A percentile compares a stretch with the other conserved stretches of the same genome.
Evolutionary conservation across 2,329 filamentous ascomycete genomes (phyloP).

Genomic region (Zopfia rhizophila): DNA sequence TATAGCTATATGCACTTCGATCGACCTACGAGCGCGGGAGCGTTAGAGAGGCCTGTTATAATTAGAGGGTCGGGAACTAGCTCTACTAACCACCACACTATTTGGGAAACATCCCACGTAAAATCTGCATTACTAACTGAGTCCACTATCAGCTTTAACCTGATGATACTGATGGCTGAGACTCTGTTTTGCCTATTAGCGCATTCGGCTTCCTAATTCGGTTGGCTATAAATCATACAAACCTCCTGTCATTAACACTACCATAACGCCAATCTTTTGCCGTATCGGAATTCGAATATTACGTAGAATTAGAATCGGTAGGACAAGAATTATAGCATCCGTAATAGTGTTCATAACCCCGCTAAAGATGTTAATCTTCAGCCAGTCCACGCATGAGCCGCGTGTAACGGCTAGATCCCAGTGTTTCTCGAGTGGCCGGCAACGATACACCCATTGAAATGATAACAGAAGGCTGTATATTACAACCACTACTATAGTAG

Average conservation of each 20-base stretch:
- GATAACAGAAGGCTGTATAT: too few relatives aligned
- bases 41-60: too few relatives aligned
- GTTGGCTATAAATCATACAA: slow-evolving; percentile 8
- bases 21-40: too few relatives aligned
- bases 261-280: slow-evolving; percentile 9
- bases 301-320: slow-evolving; percentile 8
- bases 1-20: too few relatives aligned
- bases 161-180: too few relatives aligned
- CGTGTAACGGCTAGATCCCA: slow-evolving; percentile 4
- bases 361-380: slow-evolving; percentile 4
- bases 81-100: slow-evolving; percentile 5
- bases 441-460: slow-evolving; percentile 8
- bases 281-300: slow-evolving; percentile 4
- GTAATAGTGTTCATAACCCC: slow-evolving; percentile 8
- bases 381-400: slow-evolving; percentile 9
- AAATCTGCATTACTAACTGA: not conserved
- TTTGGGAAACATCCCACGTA: not conserved
- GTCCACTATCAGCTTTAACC: slow-evolving; percentile 7
- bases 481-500: slow-evolving; percentile 5
- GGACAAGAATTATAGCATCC: slow-evolving; percentile 8
- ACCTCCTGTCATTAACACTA: slow-evolving; percentile 11
- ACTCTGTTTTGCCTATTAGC: slow-evolving; percentile 5
- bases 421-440: slow-evolving; percentile 7
- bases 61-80: too few relatives aligned
- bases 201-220: not conserved